A percentile compares a stretch with the other conserved stretches of the same genome.
Conservation (phyloP, 1,284 basidiomycete species). For the Malassezia equina region DNA sequence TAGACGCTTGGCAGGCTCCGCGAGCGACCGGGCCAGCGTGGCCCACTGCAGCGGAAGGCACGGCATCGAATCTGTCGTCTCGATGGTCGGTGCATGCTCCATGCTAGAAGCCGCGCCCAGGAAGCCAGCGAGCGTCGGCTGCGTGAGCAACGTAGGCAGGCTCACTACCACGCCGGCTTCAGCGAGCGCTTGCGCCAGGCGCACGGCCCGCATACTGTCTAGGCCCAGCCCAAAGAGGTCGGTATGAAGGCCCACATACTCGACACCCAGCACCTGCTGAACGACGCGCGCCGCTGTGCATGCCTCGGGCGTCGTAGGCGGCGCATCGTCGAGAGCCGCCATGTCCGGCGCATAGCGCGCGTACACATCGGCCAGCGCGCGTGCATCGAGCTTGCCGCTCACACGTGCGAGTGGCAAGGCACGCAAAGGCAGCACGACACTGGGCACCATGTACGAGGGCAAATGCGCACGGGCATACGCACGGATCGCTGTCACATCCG, state of each 20-base stretch:
- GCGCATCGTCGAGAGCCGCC: not conserved
- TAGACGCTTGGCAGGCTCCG: conserved; percentile 15
- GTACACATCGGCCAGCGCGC: conserved; percentile 22
- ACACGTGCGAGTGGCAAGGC: conserved; percentile 31
- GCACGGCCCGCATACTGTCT: conserved; percentile 37
- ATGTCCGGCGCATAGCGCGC: not conserved
- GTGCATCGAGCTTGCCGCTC: conserved; percentile 33
- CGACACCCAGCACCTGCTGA: not conserved
- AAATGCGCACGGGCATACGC: conserved; percentile 19
- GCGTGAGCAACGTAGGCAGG: conserved; percentile 23
- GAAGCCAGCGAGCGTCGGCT: conserved; percentile 23
- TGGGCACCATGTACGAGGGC: conserved; percentile 39
- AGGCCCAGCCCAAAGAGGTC: conserved; percentile 35
- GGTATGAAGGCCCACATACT: conserved; percentile 2
- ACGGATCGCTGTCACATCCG: conserved; percentile 17
- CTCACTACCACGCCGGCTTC: conserved; percentile 18
- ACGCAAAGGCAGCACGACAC: conserved; percentile 24
- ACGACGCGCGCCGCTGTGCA: conserved; percentile 17
- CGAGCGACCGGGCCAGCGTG: conserved; percentile 25
- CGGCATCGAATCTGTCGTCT: conserved; percentile 8
- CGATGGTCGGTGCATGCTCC: not conserved
- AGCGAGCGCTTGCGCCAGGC: conserved; percentile 25
- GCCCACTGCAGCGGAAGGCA: conserved; percentile 37
- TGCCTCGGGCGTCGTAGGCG: conserved; percentile 1
- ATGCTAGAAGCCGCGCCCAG: conserved; percentile 15